Percentiles rank a stretch among this genome's conserved stretches.
Evolutionary conservation across 169 alveolate species (phyloP).

Genomic region (Neospora caninum): DNA sequence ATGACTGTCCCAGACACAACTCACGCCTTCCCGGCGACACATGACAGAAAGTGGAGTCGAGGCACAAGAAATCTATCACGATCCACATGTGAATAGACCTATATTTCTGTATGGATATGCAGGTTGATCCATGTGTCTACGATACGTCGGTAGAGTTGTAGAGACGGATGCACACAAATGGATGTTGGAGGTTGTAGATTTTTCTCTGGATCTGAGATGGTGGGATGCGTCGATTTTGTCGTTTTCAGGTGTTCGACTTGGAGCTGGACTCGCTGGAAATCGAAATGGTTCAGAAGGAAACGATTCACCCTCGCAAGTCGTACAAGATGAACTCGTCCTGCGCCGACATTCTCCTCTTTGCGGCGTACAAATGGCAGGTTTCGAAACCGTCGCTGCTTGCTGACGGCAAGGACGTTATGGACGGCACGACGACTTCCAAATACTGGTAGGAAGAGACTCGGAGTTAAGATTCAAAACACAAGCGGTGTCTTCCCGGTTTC

Average conservation of each 20-base stretch:
- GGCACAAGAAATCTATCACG: too few relatives aligned
- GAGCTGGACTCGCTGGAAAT: conserved; percentile 98
- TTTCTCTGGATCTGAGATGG: background rate
- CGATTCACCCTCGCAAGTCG: conserved; percentile 99
- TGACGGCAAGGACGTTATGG: conserved; percentile 93
- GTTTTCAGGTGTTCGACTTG: conserved; percentile 93
- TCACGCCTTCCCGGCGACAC: too few relatives aligned
- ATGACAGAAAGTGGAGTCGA: too few relatives aligned
- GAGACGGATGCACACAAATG: too few relatives aligned
- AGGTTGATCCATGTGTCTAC: too few relatives aligned
- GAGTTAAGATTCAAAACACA: too few relatives aligned
- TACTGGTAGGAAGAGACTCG: conserved; percentile 65
- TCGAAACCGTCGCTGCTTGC: conserved; percentile 97
- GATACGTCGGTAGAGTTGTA: too few relatives aligned
- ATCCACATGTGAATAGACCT: too few relatives aligned
- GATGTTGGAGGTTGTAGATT: too few relatives aligned
- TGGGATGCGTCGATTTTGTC: too few relatives aligned
- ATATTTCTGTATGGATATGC: too few relatives aligned
- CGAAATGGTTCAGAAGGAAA: conserved; percentile 99
- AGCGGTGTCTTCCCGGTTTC: conserved; percentile 38
- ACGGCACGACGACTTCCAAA: conserved; percentile 75
- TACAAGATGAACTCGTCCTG: conserved; percentile 99
- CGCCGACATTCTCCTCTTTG: conserved; percentile 98
- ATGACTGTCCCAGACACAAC: too few relatives aligned
- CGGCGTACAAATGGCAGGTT: conserved; percentile 98